A percentile compares a stretch with the other conserved stretches of the same genome.
Evolutionary conservation across 1,284 basidiomycete species (phyloP).

Genomic region (Heterobasidion parviporum): DNA sequence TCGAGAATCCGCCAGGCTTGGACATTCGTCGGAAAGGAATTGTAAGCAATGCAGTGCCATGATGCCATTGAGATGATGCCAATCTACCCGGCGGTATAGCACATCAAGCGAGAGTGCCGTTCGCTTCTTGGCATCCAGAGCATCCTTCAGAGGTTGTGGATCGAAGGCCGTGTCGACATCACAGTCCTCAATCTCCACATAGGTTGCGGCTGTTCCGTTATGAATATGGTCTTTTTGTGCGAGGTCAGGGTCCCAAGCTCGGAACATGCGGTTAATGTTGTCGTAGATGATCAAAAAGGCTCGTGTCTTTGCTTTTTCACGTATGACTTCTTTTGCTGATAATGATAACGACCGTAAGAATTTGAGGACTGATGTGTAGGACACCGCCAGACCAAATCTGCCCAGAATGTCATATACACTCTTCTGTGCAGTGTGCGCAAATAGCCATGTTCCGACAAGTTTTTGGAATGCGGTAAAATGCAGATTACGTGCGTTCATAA

Average conservation of each 20-base stretch:
- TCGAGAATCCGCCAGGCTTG: neutral
- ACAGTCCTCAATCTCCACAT: conserved; percentile 11
- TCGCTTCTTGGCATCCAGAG: no score
- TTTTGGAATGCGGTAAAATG: conserved; percentile 5
- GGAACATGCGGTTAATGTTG: conserved; percentile 16
- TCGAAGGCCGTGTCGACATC: conserved; percentile 5
- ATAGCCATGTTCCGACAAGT: conserved; percentile 4
- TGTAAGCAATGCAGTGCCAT: conserved; percentile 1
- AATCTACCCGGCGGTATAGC: no score
- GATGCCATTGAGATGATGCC: neutral
- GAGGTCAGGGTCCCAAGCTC: conserved; percentile 12
- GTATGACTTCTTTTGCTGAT: conserved; percentile 7
- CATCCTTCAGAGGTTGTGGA: neutral
- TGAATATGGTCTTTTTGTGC: conserved; percentile 12
- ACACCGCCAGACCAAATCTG: conserved; percentile 8
- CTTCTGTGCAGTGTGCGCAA: neutral
- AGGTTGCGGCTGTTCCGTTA: conserved; percentile 15
- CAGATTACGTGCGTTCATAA: conserved; percentile 4
- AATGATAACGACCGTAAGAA: conserved; percentile 6
- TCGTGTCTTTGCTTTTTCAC: neutral
- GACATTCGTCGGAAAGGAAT: conserved; percentile 2
- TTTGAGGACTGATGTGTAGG: conserved; percentile 8
- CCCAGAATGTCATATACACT: conserved; percentile 4
- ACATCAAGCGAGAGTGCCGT: no score
- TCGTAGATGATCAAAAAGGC: conserved; percentile 16